Conservation (phyloP, 352 stramenopile genomes). For the Blastocystis sp. region DNA sequence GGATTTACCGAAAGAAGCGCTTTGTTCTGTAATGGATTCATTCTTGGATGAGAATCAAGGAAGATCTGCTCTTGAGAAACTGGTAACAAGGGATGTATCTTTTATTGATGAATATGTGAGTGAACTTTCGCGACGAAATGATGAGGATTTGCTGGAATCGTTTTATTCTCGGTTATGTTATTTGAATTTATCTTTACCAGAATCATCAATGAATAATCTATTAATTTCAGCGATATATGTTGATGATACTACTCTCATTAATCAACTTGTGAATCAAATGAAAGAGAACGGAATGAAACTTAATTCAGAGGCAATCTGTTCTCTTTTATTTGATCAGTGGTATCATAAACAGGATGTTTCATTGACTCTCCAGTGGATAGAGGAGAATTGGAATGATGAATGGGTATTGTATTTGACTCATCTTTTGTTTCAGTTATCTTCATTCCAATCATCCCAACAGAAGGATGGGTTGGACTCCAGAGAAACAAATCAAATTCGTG, state of each 20-base stretch:
- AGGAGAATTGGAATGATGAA: background rate
- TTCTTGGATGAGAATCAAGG: conserved; percentile 15
- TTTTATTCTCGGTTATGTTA: conserved; percentile 22
- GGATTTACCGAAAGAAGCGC: background rate
- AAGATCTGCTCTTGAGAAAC: background rate
- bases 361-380: background rate
- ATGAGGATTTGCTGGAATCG: background rate
- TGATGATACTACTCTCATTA: background rate
- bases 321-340: background rate
- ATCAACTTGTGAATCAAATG: background rate
- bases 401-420: conserved; percentile 2
- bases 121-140: background rate
- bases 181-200: background rate
- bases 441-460: background rate
- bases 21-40: background rate
- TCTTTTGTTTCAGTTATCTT: background rate
- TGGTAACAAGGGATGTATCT: background rate
- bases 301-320: background rate
- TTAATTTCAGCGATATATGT: background rate
- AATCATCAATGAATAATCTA: background rate
- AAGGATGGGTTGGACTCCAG: background rate
- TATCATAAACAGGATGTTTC: background rate
- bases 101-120: conserved; percentile 8
- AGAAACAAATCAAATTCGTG: background rate
- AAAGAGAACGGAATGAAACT: background rate